Evolutionary conservation across 169 alveolate species (phyloP), one percentile per base, ranked within the genome.

Genomic region (Cyclospora cayetanensis): DNA sequence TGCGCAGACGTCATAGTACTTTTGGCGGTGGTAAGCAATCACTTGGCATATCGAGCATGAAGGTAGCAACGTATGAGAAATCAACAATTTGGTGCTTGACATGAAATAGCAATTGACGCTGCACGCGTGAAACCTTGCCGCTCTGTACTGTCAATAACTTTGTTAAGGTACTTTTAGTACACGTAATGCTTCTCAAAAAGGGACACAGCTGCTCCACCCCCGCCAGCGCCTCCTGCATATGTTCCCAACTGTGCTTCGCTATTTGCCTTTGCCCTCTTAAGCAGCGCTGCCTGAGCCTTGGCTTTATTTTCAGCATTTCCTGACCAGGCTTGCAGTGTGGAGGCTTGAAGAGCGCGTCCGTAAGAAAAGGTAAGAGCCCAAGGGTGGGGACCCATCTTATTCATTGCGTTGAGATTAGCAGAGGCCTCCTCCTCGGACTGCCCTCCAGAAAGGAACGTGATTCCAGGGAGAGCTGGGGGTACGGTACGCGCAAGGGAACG

Each of bases 401-500:
- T 98, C 97, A 99, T 99, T 84, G 98, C 99, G 96, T 98, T 98
- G 93, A 99, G 92, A 96, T 98, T 98, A 42, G 96, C 90, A 60
- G 99, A 96, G 43, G 99, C 99, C 94, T 98, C 99, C 92, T 98
- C 99, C 95, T 99, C 99, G 34, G 99, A 97, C 95, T 99, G 99
- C 39, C 99, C 99, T 22, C 99, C 99, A 29, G 99, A 98, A 31
- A 99, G 97, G 98, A 99, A 99, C 95, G 97, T 96, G 68, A 99
- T 97, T 22, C 99, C 94, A 4, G 93, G 93, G 42, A 92, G 50
- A 3, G 94, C 93, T 5, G 94, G 93, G 3, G 94, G 94, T n/a
- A 95, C 96, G 0, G 99, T 98, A 95, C 99, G 98, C 43, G 96
- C 93, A 42, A 99, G 96, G 37, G 99, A 96, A 72, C 99, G 96